These are phyloP conservation scores for Paramecium pentaurelia DNA, from an alignment of 73 alveolate genomes.

Conservation along the genomic window DNA sequence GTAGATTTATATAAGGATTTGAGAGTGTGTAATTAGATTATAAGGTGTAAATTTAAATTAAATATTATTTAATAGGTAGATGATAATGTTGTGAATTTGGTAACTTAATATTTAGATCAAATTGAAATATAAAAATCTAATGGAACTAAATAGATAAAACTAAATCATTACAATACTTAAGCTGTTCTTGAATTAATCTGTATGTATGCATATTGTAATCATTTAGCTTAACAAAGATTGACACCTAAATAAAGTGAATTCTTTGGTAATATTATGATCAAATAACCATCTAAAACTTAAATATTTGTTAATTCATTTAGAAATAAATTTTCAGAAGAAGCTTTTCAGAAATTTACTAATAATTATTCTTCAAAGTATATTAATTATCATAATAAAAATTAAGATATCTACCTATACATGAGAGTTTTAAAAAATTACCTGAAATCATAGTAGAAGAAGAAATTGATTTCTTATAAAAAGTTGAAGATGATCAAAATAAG, in stretches of 20 bases:
- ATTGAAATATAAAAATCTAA: neutral
- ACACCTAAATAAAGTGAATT: neutral
- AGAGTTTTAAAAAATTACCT: neutral
- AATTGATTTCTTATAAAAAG: neutral
- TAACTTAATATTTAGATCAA: neutral
- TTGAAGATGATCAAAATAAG: neutral
- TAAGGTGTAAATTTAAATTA: neutral
- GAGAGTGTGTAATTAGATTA: neutral
- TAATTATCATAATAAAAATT: neutral
- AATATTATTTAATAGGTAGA: neutral
- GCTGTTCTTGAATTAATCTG: neutral
- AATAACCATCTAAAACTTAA: neutral
- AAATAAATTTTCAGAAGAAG: neutral
- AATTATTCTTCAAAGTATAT: neutral
- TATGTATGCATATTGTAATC: neutral
- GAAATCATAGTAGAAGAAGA: neutral
- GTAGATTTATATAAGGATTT: conserved; percentile 5
- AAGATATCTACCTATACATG: neutral
- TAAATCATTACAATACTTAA: neutral
- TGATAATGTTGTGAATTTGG: neutral
- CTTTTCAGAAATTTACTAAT: neutral
- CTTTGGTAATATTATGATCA: neutral
- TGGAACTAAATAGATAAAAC: neutral
- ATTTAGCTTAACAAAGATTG: neutral
- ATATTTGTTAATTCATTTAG: neutral